Evolutionary conservation across 1,139 yeast genomes (phyloP), one percentile per base, ranked within the genome.

Genomic region (Wickerhamiella infanticola): DNA sequence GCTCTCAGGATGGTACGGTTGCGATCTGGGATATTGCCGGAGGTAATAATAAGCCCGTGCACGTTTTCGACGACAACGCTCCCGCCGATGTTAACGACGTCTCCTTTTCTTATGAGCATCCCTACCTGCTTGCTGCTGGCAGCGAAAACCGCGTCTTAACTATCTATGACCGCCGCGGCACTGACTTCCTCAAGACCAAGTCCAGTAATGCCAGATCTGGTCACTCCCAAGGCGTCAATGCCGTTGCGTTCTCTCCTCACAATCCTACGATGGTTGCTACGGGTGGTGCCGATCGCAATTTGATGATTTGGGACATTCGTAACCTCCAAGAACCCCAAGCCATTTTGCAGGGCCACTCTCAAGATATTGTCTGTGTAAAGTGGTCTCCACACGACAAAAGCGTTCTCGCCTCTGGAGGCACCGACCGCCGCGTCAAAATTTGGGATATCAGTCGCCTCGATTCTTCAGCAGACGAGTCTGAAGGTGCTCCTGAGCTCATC

Each of bases 251-350:
- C 57, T 80, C 79, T 56, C 77, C 76, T 0, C 63, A 63, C 8
- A 73, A 77, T 52, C 68, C 69, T 48, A 64, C 68, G 53, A 66
- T 76, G 40, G 58, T 84, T 8, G 84, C 85, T 2, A 72, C 90
- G 0, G 96, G 88, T 2, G 83, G 83, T 50, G 72, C 77, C 8
- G 64, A 64, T 39, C 93, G 93, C 2, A 55, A 56, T 0, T 63
- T 84, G 1, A 70, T 69, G 33, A 56, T 83, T 3, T 81, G 88
- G 81, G 97, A 88, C 58, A 58, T 83, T 23, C 69, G 96, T 53
- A 63, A 55, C 60, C 43, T 50, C 53, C 29, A 51, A 50, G 6
- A 41, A 45, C 37, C 47, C 48, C 5, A 36, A 45, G 24, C 53
- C 50, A 25, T 37, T 48, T 13, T 48, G 45, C 24, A 50, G 23